A percentile compares a stretch with the other conserved stretches of the same genome.
Evolutionary conservation across 495 filamentous ascomycete genomes (phyloP).

Genomic region (Talaromyces ruber): DNA sequence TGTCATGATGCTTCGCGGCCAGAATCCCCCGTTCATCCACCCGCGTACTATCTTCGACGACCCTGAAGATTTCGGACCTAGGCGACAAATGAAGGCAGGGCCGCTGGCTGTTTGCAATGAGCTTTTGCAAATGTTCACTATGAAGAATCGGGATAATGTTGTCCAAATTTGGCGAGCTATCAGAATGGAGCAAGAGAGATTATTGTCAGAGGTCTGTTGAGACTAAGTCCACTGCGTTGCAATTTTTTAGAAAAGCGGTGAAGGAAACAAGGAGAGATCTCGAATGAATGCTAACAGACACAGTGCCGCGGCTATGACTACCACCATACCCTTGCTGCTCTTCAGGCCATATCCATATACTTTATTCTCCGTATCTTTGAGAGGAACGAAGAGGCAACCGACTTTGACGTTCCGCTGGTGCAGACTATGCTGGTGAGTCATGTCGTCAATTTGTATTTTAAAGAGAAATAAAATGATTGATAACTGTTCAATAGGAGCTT

Average conservation of each 20-base stretch:
- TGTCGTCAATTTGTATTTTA: too few relatives aligned
- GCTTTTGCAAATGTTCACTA: background rate
- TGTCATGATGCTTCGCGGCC: conserved; percentile 2
- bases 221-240: too few relatives aligned
- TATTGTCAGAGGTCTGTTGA: background rate
- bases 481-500: background rate
- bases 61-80: background rate
- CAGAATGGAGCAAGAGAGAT: conserved; percentile 1
- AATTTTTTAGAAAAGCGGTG: background rate
- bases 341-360: background rate
- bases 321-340: background rate
- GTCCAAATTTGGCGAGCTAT: conserved; percentile 2
- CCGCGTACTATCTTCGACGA: background rate
- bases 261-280: too few relatives aligned
- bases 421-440: background rate
- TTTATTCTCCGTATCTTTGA: background rate
- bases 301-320: background rate
- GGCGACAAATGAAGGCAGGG: background rate
- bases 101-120: conserved; percentile 1
- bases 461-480: background rate
- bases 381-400: background rate
- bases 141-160: background rate
- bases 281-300: background rate
- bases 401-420: background rate
- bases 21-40: conserved; percentile 1